Evolutionary conservation across 2,329 filamentous ascomycete species (phyloP), one percentile per base, ranked within the genome.

Genomic region (Onygenales sp.): DNA sequence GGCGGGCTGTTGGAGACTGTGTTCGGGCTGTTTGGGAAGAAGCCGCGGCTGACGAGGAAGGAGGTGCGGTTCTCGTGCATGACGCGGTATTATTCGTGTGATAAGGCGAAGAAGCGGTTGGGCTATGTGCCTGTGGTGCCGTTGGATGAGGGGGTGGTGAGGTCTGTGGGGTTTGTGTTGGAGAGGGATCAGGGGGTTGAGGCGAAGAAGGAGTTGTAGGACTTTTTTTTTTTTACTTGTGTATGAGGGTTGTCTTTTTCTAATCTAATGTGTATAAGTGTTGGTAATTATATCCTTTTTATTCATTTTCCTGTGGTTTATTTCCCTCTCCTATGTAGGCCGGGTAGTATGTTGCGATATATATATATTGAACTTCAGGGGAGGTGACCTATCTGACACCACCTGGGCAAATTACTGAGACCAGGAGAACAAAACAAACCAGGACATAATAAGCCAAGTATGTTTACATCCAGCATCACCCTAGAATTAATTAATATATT

Each of bases 1-100:
- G 73, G 74, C 31, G 70, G 63, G 6, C 47, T 74, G 27, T 64
- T 70, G 5, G 74, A 77, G 61, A 63, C 63, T 4, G 65, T 72
- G 11, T 64, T 73, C 56, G 70, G 67, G 27, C 51, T 75, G 21
- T 66, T 72, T 42, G 74, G 74, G 7, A 69, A 74, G 56, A 71
- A 69, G 42, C 73, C 74, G n/a, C 70, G 70, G 45, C 58, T 77
- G 56, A 74, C 71, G 8, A 64, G 69, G 44, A 68, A 72, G 54
- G 67, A 65, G 17, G 70, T 76, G 54, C 68, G 72, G 39, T 76
- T 74, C 60, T 74, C 73, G 48, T 74, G 70, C 58, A 75, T 76
- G 69, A 70, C 72, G 42, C 70, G 74, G 39, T 77, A 72, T 59
- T 77, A 70, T 56, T 74, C 68, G 33, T 71, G 71, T 52, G 67